Conservation (phyloP, 2,329 filamentous ascomycete species). For the Geosmithia morbida region DNA sequence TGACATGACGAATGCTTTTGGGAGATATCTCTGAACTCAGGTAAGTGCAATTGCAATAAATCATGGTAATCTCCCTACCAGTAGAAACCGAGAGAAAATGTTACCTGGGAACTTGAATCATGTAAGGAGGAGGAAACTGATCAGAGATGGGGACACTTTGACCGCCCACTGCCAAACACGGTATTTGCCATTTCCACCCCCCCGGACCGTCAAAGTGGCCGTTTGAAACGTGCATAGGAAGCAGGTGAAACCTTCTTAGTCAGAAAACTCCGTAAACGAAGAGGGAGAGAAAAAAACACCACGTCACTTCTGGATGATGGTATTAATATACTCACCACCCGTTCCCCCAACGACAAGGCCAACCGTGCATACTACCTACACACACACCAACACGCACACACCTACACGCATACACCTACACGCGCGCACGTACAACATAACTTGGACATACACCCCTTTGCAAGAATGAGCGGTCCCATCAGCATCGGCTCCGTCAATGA, state of each 20-base stretch:
- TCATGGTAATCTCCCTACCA: too few relatives aligned
- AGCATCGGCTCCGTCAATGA: conserved; percentile 52
- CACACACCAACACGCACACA: not conserved
- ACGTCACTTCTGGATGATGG: not conserved
- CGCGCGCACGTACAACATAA: not conserved
- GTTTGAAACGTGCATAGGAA: too few relatives aligned
- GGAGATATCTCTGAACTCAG: too few relatives aligned
- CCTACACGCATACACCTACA: not conserved
- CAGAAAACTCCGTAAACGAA: not conserved
- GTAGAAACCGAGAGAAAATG: too few relatives aligned
- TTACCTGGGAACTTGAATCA: too few relatives aligned
- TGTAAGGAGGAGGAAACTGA: too few relatives aligned
- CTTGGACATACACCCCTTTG: not conserved
- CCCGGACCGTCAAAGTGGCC: too few relatives aligned
- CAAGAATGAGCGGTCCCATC: conserved; percentile 30
- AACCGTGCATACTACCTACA: not conserved
- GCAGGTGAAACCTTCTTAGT: not conserved
- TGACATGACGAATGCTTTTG: too few relatives aligned
- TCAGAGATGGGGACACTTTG: too few relatives aligned
- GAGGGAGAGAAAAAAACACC: not conserved
- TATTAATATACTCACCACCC: not conserved
- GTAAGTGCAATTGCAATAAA: too few relatives aligned
- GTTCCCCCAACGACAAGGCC: not conserved
- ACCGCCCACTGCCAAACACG: too few relatives aligned
- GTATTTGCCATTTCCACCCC: too few relatives aligned